Base-by-base conservation (phyloP, 306 rosid genomes). In the Pyrus communis region DNA sequence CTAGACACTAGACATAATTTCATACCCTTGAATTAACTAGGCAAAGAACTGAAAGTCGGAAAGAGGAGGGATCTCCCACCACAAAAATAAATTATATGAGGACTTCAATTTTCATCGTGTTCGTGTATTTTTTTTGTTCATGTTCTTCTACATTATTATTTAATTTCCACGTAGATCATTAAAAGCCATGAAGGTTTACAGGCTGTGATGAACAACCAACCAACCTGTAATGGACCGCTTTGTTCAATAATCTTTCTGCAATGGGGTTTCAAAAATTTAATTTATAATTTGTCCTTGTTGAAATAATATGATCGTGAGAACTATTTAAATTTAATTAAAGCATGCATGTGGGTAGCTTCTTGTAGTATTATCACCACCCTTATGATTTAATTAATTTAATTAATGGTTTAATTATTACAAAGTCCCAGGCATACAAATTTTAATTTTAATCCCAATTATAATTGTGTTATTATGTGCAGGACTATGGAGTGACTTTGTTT, bases 401-500 rank as follows among this genome's bases (percentile, higher is more conserved):
- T 17, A 14, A 46, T 46, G 54, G 18, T 46, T 46, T 55, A 12
- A 51, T 51, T 51, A 51, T 4, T 4, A 51, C 7, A 13, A 1
- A 55, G 61, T 55, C 61, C 1, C 27, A 21, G 1, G 45, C 45
- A 42, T 42, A 42, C 45, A 8, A 2, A 42, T 42, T 42, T 42
- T 42, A 42, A 9, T 42, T 42, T 10, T 10, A 42, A 42, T 42
- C 45, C 45, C 12, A 42, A 9, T 42, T 46, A 46, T 13, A 46
- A 49, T 60, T 60, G 11, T 60, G 14, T 9, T 72, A 22, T n/a
- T 43, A 3, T 27, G 79, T 75, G 83, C 86, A 95, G 99, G 97
- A 90, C 17, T 90, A 87, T 64, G 93, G 86, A 63, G 97, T 92
- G 38, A 88, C 84, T 8, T 63, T 95, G 84, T 79, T 59, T 13